Evolutionary conservation across 805 yeast genomes (phyloP), one percentile per base, ranked within the genome.

Genomic region (Pachysolen tannophilus): DNA sequence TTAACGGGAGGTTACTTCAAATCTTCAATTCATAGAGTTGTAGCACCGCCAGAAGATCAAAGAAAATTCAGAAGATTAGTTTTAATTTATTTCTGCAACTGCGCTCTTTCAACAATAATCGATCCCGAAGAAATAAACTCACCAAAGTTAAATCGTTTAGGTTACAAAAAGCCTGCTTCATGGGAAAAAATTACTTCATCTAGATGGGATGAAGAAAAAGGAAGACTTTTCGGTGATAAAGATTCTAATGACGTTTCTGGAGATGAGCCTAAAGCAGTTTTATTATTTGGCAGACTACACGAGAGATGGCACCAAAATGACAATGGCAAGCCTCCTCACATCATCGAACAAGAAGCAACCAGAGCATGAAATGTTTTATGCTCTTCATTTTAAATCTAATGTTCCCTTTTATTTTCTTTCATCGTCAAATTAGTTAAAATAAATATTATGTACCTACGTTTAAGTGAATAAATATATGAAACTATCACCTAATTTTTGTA

Each of bases 181-280:
- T 61, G 65, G 65, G 61, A 61, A 17, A 49, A 54, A 28, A 54
- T 66, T 33, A 56, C 58, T 8, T 62, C 59, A 42, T 52, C 48
- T 6, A 49, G 62, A n/a, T 67, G 73, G 74, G 60, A 65, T 35
- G 62, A 61, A 17, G 71, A 63, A 33, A 69, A 69, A 42, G 69
- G 68, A 3, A 49, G 66, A 28, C 53, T 66, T 16, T 67, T 68
- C 44, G 72, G 72, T 14, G 57, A 55, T 38, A 50, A 52, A 16
- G 53, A 55, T 31, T 59, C 61, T 29, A 61, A 63, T 32, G 56
- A 53, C 35, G 38, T 43, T 9, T 32, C 47, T 23, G 55, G 63
- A 6, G 67, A 61, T 19, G 67, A 61, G 20, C 67, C 67, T 2
- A 53, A 50, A 26, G 49, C 54, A 25, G 63, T 61, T n/a, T 43